phyloP scores from a whole-genome alignment of 371 early-diverging fungal species.

The Rhizomucor miehei region DNA sequence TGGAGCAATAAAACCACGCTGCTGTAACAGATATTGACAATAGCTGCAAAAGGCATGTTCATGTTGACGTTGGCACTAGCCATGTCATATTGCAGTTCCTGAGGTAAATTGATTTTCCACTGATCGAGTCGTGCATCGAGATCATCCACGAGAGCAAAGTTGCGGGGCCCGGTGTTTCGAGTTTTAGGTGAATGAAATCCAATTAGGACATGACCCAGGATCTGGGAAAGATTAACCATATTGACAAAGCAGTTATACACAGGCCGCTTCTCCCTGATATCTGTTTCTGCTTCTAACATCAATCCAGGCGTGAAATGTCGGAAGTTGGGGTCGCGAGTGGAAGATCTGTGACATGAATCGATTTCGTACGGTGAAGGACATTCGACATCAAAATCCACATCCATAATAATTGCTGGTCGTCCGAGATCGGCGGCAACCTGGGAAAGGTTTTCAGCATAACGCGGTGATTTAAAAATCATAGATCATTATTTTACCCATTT shows the following conservation, averaged over 20 bases:
- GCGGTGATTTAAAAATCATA: no score
- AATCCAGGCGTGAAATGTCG: conserved; percentile 11
- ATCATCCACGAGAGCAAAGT: conserved; percentile 17
- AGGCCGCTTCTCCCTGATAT: conserved; percentile 11
- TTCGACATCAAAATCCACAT: conserved; percentile 40
- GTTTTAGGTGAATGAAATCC: conserved; percentile 30
- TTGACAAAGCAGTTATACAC: conserved; percentile 24
- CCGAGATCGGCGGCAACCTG: no score
- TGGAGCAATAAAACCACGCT: conserved; percentile 18
- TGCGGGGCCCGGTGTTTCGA: conserved; percentile 15
- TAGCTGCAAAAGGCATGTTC: not conserved
- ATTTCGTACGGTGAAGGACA: conserved; percentile 36
- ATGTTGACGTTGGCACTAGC: not conserved
- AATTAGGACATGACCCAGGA: conserved; percentile 31
- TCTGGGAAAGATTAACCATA: conserved; percentile 28
- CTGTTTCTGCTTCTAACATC: conserved; percentile 21
- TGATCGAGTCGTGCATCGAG: conserved; percentile 24
- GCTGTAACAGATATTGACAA: conserved; percentile 14
- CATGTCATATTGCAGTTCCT: conserved; percentile 3
- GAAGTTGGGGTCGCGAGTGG: not conserved
- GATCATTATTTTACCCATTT: conserved; percentile 31
- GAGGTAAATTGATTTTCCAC: conserved; percentile 29
- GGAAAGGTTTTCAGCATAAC: not conserved
- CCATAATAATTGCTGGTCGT: conserved; percentile 16
- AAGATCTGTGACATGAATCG: conserved; percentile 3